Evolutionary conservation across 345 rosid genomes (phyloP), one percentile per base, ranked within the genome.

Genomic region (Fremontodendron californicum): DNA sequence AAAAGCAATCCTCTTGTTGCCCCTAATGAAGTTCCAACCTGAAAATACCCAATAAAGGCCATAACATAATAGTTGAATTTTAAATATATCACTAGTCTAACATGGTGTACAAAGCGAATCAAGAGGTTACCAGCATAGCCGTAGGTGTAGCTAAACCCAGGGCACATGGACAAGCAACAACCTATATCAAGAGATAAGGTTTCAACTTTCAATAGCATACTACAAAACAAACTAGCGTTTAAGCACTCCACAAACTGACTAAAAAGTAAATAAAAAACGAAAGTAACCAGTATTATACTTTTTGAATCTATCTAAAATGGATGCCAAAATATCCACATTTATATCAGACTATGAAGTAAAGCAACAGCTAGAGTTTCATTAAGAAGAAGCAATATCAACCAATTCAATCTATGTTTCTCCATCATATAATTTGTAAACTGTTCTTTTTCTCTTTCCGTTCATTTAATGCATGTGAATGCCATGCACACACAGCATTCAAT

Each of bases 61-160:
- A 31, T 58, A 49, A 69, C 77, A 48, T 12, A 72, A 35, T 69
- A 48, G 35, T 35, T 8, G 29, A 80, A 25, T 82, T 45, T 62
- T 31, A 52, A 77, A 42, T 64, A 77, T 72, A 77, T 69, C 23
- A 79, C 67, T 62, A 9, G 21, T 48, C 66, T 69, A 52, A 60
- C 66, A 80, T 37, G 71, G 72, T 72, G 67, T 29, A 71, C n/a
- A 57, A 67, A 45, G 60, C 0, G 21, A 62, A 45, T 45, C 77
- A 75, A 81, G 77, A 79, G 25, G 51, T 74, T n/a, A 92, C 97
- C 90, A 95, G 90, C 89, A 95, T 94, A 65, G 99, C 99, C 48
- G 99, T 95, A 68, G 99, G 99, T 48, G 99, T 93, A 78, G 99
- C 98, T 82, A 95, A 86, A 81, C 99, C 99, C 73, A 95, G 97